These are phyloP conservation scores for Aphanomyces astaci DNA, from an alignment of 352 stramenopile genomes.

Conservation along the genomic window DNA sequence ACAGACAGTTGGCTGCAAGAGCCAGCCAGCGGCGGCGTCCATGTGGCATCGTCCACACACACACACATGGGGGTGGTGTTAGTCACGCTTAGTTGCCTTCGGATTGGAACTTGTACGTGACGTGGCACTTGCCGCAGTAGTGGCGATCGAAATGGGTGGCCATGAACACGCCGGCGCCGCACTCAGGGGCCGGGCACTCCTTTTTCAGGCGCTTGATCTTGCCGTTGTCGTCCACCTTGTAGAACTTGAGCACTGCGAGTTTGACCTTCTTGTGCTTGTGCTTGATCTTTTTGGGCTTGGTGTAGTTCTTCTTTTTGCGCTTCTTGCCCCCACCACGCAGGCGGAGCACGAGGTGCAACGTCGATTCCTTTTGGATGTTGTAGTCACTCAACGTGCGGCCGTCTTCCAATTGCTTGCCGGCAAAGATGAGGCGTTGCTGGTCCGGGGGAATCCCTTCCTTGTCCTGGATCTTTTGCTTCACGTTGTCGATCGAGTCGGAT, in stretches of 20 bases:
- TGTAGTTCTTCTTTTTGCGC: conserved; percentile 99
- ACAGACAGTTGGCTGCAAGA: no score
- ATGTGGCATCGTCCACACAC: not conserved
- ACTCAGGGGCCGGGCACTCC: conserved; percentile 92
- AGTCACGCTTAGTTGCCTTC: conserved; percentile 33
- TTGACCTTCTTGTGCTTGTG: conserved; percentile 96
- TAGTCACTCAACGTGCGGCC: conserved; percentile 90
- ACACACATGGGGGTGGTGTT: no score
- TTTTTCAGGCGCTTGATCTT: conserved; percentile 97
- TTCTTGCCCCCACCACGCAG: conserved; percentile 96
- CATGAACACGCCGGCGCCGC: conserved; percentile 98
- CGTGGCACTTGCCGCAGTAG: conserved; percentile 99
- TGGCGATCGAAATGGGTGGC: conserved; percentile 98
- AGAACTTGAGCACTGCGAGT: conserved; percentile 96
- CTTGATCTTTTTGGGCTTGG: conserved; percentile 99
- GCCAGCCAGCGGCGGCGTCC: no score
- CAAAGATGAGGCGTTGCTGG: conserved; percentile 99
- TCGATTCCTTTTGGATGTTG: conserved; percentile 97
- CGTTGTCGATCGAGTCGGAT: conserved; percentile 99
- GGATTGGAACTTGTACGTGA: conserved; percentile 91
- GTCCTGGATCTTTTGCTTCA: conserved; percentile 99
- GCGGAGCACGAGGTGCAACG: conserved; percentile 96
- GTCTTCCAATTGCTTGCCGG: conserved; percentile 99
- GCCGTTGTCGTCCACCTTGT: conserved; percentile 93
- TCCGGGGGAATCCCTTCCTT: conserved; percentile 99